Base-by-base conservation (phyloP, 208 protist species). In the Leishmania martiniquensis region DNA sequence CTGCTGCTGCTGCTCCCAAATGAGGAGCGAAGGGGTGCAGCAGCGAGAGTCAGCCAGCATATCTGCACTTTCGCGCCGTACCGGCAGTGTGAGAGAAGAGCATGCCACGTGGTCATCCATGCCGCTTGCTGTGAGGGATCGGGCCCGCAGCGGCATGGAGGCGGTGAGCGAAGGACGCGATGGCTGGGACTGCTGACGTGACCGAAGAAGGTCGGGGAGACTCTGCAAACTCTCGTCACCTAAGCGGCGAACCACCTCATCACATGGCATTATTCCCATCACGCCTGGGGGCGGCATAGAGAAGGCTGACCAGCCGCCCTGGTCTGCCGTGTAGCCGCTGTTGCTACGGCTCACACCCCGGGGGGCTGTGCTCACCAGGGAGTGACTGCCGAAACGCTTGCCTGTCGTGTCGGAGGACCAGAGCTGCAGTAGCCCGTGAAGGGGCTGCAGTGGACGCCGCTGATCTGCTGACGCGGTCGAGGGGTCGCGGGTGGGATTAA, bases 381-480 rank as follows among this genome's bases (percentile, higher is more conserved):
- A 6, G n/a, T 45, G 1, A 22, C 51, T 60, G 51, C 69, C 34
- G 51, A 67, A n/a, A 67, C 47, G 32, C 7, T 29, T 6, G 51
- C 32, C 17, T 1, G 2, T 59, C 32, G 17, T 59, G 34, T 29
- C n/a, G 15, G 71, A 22, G 54, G 54, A 45, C 54, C 34, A 65
- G 39, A 54, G 54, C 9, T 75, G 32, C 29, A 39, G 22, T 6
- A 44, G 54, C 15, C 71, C 25, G 15, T 63, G 13, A 45, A 63
- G 69, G 22, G 15, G 10, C 44, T 49, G 42, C 66, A 52, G 37
- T 10, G 44, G 32, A 25, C 32, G 17, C 37, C 66, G 66, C 44
- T 47, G 66, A 4, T 71, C 44, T 52, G 42, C n/a, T n/a, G 66
- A 71, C 66, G 66, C 22, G 32, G 44, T 22, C 37, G 44, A 71